Evolutionary conservation across 1,139 yeast species (phyloP).

Genomic region (Yamadazyma aaseri): DNA sequence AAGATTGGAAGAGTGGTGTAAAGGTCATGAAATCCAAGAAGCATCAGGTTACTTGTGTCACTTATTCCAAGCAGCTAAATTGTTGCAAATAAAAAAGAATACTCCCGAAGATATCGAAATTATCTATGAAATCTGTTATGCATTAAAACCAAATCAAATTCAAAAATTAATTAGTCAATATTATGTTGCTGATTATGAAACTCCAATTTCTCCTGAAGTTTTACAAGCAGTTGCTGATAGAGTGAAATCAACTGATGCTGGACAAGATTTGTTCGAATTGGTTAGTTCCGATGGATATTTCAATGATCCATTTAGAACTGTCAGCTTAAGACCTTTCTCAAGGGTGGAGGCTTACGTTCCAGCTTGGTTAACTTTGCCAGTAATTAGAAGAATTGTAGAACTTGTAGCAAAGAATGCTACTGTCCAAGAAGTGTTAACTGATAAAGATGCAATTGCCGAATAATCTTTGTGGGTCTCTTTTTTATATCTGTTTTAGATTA

Average conservation of each 20-base stretch:
- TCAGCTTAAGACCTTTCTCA: conserved; percentile 80
- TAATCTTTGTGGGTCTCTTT: neutral
- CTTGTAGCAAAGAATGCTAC: conserved; percentile 81
- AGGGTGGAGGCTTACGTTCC: conserved; percentile 97
- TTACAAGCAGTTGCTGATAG: conserved; percentile 80
- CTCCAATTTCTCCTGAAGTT: conserved; percentile 85
- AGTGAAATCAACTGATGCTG: conserved; percentile 63
- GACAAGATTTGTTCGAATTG: conserved; percentile 67
- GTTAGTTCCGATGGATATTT: conserved; percentile 79
- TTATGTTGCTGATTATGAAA: conserved; percentile 91
- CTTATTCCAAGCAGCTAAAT: conserved; percentile 89
- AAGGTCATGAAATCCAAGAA: conserved; percentile 87
- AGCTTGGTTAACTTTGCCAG: conserved; percentile 88
- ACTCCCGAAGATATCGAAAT: conserved; percentile 90
- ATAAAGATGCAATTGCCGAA: neutral
- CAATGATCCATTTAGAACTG: conserved; percentile 83
- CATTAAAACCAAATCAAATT: conserved; percentile 89
- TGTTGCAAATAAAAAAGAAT: conserved; percentile 87
- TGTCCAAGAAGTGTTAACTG: conserved; percentile 31
- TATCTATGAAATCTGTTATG: conserved; percentile 92
- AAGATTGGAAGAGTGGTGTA: conserved; percentile 98
- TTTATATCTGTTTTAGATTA: neutral
- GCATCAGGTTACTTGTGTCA: conserved; percentile 88
- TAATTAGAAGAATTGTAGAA: conserved; percentile 83
- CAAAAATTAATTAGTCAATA: conserved; percentile 90